Conservation (phyloP, 306 rosid genomes). For the Prunus fruticosa region DNA sequence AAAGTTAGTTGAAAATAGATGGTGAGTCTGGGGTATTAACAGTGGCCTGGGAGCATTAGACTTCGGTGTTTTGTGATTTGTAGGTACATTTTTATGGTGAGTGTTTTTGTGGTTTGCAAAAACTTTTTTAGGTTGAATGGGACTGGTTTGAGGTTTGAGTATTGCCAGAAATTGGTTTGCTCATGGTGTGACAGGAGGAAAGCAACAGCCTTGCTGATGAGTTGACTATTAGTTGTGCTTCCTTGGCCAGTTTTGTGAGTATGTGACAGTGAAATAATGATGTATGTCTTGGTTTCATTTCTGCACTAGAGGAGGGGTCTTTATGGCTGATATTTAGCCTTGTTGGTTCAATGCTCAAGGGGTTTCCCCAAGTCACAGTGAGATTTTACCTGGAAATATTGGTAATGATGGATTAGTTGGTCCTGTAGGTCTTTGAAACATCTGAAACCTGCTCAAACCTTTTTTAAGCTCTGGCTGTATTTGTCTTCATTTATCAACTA, state of each 20-base stretch:
- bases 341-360: background rate
- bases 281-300: background rate
- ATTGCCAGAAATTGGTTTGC: background rate
- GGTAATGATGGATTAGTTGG: background rate
- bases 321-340: background rate
- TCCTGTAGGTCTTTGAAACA: background rate
- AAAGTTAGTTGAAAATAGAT: background rate
- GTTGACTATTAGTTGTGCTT: background rate
- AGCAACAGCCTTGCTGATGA: background rate
- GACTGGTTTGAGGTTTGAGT: background rate
- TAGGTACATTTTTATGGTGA: background rate
- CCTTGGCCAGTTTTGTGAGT: background rate
- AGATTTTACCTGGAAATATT: background rate
- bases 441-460: background rate
- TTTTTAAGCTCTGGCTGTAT: background rate
- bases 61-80: background rate
- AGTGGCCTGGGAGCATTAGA: background rate
- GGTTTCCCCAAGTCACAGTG: background rate
- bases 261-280: background rate
- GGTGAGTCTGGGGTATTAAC: background rate
- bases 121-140: background rate
- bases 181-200: background rate
- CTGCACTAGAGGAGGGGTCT: background rate
- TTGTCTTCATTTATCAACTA: background rate
- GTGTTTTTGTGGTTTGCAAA: background rate